Percentiles rank a stretch among this genome's conserved stretches.
Conservation (phyloP, 306 rosid genomes). For the Chamaecrista fasciculata region DNA sequence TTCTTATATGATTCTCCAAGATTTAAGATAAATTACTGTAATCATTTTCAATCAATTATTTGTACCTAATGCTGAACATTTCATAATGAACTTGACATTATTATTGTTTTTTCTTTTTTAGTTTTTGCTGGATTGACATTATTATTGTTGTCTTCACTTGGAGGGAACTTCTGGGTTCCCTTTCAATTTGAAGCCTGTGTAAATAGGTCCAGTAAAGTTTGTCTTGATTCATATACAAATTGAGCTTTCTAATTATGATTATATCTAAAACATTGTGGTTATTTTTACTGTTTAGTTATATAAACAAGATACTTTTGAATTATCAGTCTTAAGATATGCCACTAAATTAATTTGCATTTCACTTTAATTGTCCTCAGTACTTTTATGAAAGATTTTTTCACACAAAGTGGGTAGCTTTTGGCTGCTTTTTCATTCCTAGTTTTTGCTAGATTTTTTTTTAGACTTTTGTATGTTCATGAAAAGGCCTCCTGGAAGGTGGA, state of each 20-base stretch:
- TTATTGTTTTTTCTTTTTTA: too few species aligned
- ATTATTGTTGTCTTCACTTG: not conserved
- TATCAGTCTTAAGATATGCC: not conserved
- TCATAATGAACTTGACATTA: constrained; percentile 5
- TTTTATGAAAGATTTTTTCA: not conserved
- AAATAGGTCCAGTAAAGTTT: not conserved
- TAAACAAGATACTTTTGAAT: not conserved
- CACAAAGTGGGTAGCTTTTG: not conserved
- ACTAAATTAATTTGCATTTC: not conserved
- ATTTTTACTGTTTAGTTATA: not conserved
- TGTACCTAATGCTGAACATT: not conserved
- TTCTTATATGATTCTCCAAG: not conserved
- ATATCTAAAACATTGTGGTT: too few species aligned
- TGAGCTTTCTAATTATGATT: not conserved
- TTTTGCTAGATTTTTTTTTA: not conserved
- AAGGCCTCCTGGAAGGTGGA: not conserved
- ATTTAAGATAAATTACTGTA: constrained; percentile 12
- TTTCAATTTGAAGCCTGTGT: not conserved
- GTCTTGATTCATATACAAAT: not conserved
- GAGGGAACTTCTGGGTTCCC: not conserved
- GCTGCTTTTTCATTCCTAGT: not conserved
- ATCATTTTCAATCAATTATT: constrained; percentile 1
- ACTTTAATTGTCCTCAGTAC: not conserved
- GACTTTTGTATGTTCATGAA: not conserved
- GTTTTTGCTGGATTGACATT: too few species aligned